Conservation (phyloP, 345 rosid species). For the Euclidium syriacum region DNA sequence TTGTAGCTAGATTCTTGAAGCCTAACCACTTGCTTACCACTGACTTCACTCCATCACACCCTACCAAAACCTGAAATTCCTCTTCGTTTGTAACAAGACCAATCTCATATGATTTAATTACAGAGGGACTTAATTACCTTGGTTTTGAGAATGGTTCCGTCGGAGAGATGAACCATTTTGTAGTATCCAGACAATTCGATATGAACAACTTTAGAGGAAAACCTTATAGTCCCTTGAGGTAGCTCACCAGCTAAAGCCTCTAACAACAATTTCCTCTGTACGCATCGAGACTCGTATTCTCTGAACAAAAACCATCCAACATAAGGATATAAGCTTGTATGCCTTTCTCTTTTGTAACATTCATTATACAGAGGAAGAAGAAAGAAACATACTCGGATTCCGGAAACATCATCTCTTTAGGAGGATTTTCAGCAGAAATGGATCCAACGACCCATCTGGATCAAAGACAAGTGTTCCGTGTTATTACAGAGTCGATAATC, state of each 20-base stretch:
- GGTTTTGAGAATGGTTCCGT: constrained; percentile 50
- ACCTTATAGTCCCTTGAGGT: constrained; percentile 55
- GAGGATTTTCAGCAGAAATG: constrained; percentile 11
- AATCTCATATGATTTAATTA: not conserved
- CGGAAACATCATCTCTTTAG: constrained; percentile 21
- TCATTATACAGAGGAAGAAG: not conserved
- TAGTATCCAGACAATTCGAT: constrained; percentile 50
- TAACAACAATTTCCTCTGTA: constrained; percentile 48
- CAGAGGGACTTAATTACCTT: constrained; percentile 38
- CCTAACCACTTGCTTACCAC: constrained; percentile 63
- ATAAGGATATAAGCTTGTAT: not conserved
- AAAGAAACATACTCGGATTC: constrained; percentile 34
- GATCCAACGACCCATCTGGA: constrained; percentile 36
- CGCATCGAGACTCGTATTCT: constrained; percentile 46
- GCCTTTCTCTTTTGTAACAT: not conserved
- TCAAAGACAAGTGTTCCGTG: not conserved
- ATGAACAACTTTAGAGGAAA: constrained; percentile 59
- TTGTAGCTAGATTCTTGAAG: constrained; percentile 38
- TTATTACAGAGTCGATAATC: not conserved
- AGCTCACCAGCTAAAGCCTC: constrained; percentile 52
- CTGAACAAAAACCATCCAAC: constrained; percentile 29
- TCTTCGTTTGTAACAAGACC: not conserved
- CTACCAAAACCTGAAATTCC: constrained; percentile 47
- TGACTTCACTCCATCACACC: constrained; percentile 73
- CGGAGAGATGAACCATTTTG: constrained; percentile 53